Conservation (phyloP, 805 yeast genomes). For the Candida pini region DNA sequence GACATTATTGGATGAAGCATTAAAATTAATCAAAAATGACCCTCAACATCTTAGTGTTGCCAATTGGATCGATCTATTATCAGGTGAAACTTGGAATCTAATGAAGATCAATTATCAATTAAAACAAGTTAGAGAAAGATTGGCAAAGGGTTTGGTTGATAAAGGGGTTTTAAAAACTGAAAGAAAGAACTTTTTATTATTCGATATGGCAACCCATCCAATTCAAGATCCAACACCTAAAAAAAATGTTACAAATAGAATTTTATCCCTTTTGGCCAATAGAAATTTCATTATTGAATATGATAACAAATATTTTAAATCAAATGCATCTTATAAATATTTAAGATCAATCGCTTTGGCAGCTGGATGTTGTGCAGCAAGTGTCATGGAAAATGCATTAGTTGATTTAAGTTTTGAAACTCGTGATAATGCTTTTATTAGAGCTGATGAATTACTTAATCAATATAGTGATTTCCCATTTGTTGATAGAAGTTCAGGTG, state of each 20-base stretch:
- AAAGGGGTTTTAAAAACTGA: conserved; percentile 96
- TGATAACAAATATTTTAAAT: conserved; percentile 63
- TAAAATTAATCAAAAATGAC: conserved; percentile 82
- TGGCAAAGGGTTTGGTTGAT: conserved; percentile 95
- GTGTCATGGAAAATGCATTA: conserved; percentile 87
- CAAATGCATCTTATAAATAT: conserved; percentile 57
- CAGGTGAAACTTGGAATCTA: conserved; percentile 97
- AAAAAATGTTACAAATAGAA: conserved; percentile 70
- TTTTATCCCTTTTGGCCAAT: conserved; percentile 61
- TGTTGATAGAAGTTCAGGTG: conserved; percentile 43
- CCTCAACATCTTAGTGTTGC: conserved; percentile 73
- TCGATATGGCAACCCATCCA: conserved; percentile 99
- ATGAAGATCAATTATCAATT: conserved; percentile 92
- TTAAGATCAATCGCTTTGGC: conserved; percentile 78
- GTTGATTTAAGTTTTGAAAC: conserved; percentile 73
- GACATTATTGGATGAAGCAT: conserved; percentile 87
- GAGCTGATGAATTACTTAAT: conserved; percentile 86
- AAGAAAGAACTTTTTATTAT: conserved; percentile 85
- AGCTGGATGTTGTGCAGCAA: conserved; percentile 91
- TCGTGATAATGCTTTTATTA: conserved; percentile 84
- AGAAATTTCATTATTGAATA: conserved; percentile 58
- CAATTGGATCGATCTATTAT: conserved; percentile 88
- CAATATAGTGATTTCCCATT: conserved; percentile 88
- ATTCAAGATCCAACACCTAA: conserved; percentile 81
- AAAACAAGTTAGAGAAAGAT: conserved; percentile 93